These are phyloP conservation scores for Trametes meyenii DNA, from an alignment of 768 basidiomycete genomes.

Conservation along the genomic window DNA sequence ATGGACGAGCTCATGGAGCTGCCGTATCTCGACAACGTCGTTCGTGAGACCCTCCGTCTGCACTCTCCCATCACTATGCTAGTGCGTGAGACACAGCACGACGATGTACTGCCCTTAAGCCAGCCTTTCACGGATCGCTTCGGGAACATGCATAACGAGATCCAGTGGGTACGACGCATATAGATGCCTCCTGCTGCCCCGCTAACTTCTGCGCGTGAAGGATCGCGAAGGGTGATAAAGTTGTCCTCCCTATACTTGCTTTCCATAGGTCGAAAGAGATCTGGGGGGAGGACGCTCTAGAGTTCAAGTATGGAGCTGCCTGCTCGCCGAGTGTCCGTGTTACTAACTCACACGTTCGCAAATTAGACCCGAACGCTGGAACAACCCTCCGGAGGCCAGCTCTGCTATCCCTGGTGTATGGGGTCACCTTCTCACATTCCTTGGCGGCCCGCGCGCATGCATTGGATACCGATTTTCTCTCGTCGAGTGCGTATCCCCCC, in stretches of 20 bases:
- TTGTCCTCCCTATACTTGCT: conserved; percentile 51
- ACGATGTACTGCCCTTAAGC: conserved; percentile 56
- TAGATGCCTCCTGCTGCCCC: neutral
- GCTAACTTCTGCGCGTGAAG: conserved; percentile 5
- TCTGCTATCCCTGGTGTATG: conserved; percentile 57
- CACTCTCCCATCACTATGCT: conserved; percentile 53
- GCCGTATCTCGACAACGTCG: conserved; percentile 67
- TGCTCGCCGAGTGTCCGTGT: neutral
- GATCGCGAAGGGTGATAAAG: conserved; percentile 35
- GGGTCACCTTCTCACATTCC: conserved; percentile 60
- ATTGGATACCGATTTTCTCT: conserved; percentile 69
- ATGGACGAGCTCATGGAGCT: conserved; percentile 72
- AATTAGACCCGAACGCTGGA: conserved; percentile 70
- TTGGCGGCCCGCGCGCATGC: conserved; percentile 65
- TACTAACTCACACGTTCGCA: neutral
- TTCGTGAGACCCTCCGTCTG: conserved; percentile 61
- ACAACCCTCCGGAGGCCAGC: conserved; percentile 46
- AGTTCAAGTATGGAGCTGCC: conserved; percentile 51
- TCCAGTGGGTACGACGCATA: conserved; percentile 26
- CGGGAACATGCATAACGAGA: conserved; percentile 21
- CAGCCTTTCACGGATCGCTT: conserved; percentile 31
- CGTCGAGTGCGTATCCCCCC: conserved; percentile 44
- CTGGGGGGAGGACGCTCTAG: conserved; percentile 67
- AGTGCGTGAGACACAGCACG: conserved; percentile 47
- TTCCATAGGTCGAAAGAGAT: conserved; percentile 55